Conservation (phyloP, 768 basidiomycete genomes). For the Termitomyces sp. region DNA sequence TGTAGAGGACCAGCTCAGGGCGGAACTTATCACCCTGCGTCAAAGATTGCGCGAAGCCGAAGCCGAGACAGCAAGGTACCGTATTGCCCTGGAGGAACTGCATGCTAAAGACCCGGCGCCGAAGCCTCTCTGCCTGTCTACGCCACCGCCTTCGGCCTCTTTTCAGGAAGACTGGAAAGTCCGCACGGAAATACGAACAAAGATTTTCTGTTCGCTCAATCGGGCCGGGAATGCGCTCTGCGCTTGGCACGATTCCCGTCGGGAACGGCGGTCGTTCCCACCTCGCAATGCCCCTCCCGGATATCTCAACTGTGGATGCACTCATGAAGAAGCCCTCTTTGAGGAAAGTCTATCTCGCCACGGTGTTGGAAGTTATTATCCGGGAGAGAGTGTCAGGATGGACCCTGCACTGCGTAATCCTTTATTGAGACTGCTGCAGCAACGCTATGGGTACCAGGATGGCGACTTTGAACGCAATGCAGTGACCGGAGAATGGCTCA, state of each 20-base stretch:
- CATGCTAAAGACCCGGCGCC: constrained; percentile 6
- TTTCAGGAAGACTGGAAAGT: constrained; percentile 64
- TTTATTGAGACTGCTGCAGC: constrained; percentile 63
- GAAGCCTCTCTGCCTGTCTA: constrained; percentile 12
- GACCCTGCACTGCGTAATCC: constrained; percentile 83
- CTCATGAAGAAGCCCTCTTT: constrained; percentile 79
- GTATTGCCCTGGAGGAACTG: constrained; percentile 25
- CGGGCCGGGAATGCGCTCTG: constrained; percentile 86
- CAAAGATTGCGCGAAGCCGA: constrained; percentile 61
- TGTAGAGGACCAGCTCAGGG: constrained; percentile 28
- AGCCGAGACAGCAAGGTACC: constrained; percentile 46
- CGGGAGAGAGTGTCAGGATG: constrained; percentile 84
- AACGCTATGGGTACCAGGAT: constrained; percentile 74
- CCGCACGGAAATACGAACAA: constrained; percentile 68
- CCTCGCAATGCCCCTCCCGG: constrained; percentile 78
- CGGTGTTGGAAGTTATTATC: constrained; percentile 74
- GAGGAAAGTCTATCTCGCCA: constrained; percentile 81
- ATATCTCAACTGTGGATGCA: constrained; percentile 82
- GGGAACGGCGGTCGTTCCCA: constrained; percentile 72
- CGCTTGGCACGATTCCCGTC: constrained; percentile 86
- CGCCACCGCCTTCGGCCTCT: constrained; percentile 33
- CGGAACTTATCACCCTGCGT: constrained; percentile 51
- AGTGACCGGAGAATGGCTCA: constrained; percentile 58
- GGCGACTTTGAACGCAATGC: constrained; percentile 81
- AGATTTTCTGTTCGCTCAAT: constrained; percentile 75